Evolutionary conservation across 2,329 filamentous ascomycete species (phyloP), one percentile per base, ranked within the genome.

Genomic region (Cytospora schulzeri): DNA sequence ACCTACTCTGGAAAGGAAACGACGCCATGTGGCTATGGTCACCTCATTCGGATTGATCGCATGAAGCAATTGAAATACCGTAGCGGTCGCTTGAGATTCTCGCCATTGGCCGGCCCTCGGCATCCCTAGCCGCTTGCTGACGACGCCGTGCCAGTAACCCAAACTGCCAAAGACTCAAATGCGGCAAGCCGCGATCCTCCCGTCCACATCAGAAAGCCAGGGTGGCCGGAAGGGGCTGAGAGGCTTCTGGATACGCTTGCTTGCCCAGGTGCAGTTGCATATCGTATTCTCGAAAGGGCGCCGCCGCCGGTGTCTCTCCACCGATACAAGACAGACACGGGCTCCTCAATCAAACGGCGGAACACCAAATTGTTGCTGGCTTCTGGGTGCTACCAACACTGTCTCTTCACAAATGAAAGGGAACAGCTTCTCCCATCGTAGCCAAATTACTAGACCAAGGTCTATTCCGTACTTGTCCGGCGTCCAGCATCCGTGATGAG

Each of bases 91-190:
- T 62, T 62, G 59, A 62, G 15, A 6, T 29, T 22, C 14, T 11
- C 33, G 12, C 57, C 22, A 52, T 45, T 41, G 57, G 31, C 48
- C 45, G 53, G 60, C 33, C 33, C 26, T 38, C 41, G 29, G n/a
- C 26, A n/a, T 41, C 12, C 19, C 28, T 41, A 48, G 48, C 45
- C 45, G 59, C 59, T 58, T 58, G 54, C 63, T 48, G 38, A 26
- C 54, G 53, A 58, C 55, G 53, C 56, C 33, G 28, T 24, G 35
- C 29, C 38, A 26, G 55, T 26, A 50, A 26, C 22, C 31, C 31
- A 28, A 54, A 41, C 31, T 24, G 58, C 38, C 53, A 33, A 57
- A 51, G 31, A 57, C 45, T 48, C 28, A 24, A 19, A 24, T 28
- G 28, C 11, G 41, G 48, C 60, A 29, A 50, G 22, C 26, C 33